phyloP scores from a whole-genome alignment of 2,329 filamentous ascomycete genomes.

The Ophiostoma montium region DNA sequence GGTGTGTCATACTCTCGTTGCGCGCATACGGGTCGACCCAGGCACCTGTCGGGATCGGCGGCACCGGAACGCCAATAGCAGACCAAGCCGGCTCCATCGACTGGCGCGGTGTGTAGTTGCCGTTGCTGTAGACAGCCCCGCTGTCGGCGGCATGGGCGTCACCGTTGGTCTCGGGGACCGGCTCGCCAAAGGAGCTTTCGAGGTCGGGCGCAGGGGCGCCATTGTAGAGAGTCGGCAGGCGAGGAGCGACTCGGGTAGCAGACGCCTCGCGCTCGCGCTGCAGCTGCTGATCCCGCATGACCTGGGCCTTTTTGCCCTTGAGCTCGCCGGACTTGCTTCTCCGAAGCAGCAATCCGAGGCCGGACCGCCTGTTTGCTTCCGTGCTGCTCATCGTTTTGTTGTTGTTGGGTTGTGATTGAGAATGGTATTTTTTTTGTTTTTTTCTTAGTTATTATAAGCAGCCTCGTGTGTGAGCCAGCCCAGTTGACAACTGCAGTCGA shows the following conservation, averaged over 20 bases:
- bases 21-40: conserved; percentile 65
- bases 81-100: conserved; percentile 40
- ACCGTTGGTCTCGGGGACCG: conserved; percentile 29
- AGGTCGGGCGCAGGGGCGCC: conserved; percentile 31
- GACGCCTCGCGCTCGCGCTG: conserved; percentile 35
- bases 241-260: conserved; percentile 32
- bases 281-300: conserved; percentile 34
- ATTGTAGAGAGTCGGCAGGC: conserved; percentile 38
- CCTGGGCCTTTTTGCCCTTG: conserved; percentile 46
- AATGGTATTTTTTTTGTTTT: not conserved
- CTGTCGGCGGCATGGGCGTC: not conserved
- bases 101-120: conserved; percentile 24
- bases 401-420: not conserved
- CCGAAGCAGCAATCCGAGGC: conserved; percentile 47
- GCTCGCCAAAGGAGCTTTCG: conserved; percentile 36
- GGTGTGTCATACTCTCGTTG: conserved; percentile 91
- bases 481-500: too few species aligned
- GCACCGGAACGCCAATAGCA: conserved; percentile 26
- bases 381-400: conserved; percentile 23
- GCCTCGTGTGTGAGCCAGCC: too few species aligned
- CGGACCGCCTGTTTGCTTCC: conserved; percentile 24
- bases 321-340: conserved; percentile 55
- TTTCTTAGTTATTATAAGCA: too few species aligned
- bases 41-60: conserved; percentile 46
- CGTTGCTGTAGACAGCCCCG: conserved; percentile 8